A percentile compares a stretch with the other conserved stretches of the same genome.
phyloP scores from a whole-genome alignment of 352 stramenopile species.

The Globisporangium okanoganense region DNA sequence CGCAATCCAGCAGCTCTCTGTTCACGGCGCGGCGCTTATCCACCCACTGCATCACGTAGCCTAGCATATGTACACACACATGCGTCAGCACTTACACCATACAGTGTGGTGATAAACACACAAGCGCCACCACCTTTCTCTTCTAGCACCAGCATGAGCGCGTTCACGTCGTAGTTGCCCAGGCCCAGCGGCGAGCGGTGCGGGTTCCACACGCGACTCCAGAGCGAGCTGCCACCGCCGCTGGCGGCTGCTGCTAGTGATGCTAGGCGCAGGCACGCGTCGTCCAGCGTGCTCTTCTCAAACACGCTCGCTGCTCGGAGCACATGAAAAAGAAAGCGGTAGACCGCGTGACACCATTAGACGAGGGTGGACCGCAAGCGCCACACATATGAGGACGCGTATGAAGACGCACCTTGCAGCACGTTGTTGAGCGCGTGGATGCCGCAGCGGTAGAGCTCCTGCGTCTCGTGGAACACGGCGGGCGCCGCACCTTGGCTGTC shows the following conservation, averaged over 20 bases:
- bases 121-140: conserved; percentile 34
- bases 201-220: conserved; percentile 51
- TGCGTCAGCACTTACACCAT: background rate
- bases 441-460: conserved; percentile 71
- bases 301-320: conserved; percentile 35
- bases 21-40: conserved; percentile 56
- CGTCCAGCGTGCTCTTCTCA: conserved; percentile 43
- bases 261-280: conserved; percentile 36
- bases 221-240: conserved; percentile 12
- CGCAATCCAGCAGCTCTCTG: conserved; percentile 37
- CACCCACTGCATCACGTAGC: conserved; percentile 61
- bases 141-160: conserved; percentile 57
- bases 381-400: background rate
- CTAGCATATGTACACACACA: conserved; percentile 17
- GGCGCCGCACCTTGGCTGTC: background rate
- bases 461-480: conserved; percentile 66
- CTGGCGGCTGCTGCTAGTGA: conserved; percentile 12
- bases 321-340: background rate
- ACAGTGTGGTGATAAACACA: background rate
- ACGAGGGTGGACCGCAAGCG: background rate
- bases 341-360: background rate
- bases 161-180: conserved; percentile 83
- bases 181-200: conserved; percentile 58
- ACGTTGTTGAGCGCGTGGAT: conserved; percentile 83
- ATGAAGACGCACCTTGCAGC: conserved; percentile 43